Conservation (phyloP, 306 rosid species). For the Acmispon strigosus region DNA sequence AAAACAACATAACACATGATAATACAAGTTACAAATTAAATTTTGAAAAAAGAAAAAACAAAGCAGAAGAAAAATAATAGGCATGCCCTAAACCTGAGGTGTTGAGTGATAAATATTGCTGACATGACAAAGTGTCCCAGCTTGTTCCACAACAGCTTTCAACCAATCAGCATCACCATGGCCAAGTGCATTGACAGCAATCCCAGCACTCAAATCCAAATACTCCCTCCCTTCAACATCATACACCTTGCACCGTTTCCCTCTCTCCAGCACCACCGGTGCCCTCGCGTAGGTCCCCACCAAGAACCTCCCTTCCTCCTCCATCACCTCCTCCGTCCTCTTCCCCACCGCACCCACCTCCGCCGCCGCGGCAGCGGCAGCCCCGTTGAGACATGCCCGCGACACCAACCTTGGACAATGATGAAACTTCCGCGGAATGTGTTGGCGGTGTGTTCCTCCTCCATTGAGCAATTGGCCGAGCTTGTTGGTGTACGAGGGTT, state of each 20-base stretch:
- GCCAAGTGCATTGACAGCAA: constrained; percentile 76
- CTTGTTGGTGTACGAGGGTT: background rate
- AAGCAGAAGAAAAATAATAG: background rate
- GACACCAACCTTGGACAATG: background rate
- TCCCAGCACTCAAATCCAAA: constrained; percentile 63
- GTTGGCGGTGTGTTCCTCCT: background rate
- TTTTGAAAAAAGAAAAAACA: background rate
- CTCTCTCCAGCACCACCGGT: constrained; percentile 59
- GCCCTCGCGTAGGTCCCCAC: constrained; percentile 73
- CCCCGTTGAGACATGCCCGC: constrained; percentile 25
- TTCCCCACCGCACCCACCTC: background rate
- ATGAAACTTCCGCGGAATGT: background rate
- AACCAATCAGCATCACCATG: constrained; percentile 73
- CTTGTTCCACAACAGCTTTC: constrained; percentile 62
- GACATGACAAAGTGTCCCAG: constrained; percentile 59
- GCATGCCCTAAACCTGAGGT: constrained; percentile 53
- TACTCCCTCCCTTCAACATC: constrained; percentile 71
- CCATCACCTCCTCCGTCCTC: constrained; percentile 49
- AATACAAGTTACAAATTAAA: background rate
- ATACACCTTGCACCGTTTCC: constrained; percentile 62
- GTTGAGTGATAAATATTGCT: constrained; percentile 63
- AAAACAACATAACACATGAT: background rate
- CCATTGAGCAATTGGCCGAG: background rate
- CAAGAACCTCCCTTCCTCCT: constrained; percentile 46
- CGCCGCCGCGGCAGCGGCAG: background rate